Evolutionary conservation across 192 early-diverging fungal species (phyloP).

Genomic region (Mortierella alpina): DNA sequence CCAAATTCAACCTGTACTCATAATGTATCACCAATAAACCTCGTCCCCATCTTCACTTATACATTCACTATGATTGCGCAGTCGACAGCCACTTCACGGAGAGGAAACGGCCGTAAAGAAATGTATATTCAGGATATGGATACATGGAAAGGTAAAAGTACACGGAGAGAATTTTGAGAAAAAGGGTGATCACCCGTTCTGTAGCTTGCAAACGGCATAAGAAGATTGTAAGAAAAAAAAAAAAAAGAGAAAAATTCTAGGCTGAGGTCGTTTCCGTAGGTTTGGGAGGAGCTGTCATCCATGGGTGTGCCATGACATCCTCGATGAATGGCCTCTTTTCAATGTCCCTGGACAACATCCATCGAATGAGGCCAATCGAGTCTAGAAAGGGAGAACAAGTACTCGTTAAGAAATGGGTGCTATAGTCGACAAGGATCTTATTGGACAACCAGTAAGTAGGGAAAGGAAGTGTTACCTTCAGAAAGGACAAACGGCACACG

Average conservation of each 20-base stretch:
- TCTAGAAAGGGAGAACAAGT: slow-evolving; percentile 21
- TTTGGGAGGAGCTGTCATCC: slow-evolving; percentile 58
- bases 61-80: too few species aligned
- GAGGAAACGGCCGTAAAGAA: too few species aligned
- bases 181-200: too few species aligned
- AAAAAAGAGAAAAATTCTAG: slow-evolving; percentile 6
- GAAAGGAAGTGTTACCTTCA: slow-evolving; percentile 48
- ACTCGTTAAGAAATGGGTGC: background rate
- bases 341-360: slow-evolving; percentile 80
- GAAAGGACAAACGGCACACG: slow-evolving; percentile 67
- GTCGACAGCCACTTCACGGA: too few species aligned
- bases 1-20: background rate
- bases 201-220: background rate
- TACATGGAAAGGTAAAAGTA: background rate
- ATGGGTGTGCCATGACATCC: slow-evolving; percentile 77
- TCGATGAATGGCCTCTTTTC: slow-evolving; percentile 80
- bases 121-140: background rate
- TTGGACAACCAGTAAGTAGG: slow-evolving; percentile 1
- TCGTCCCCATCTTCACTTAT: too few species aligned
- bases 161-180: background rate
- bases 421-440: background rate
- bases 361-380: slow-evolving; percentile 71
- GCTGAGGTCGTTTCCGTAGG: slow-evolving; percentile 13
- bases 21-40: too few species aligned
- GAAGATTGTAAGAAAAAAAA: background rate